Percentiles rank a stretch among this genome's conserved stretches.
Conservation (phyloP, 495 filamentous ascomycete genomes). For the Tuber calosporum region DNA sequence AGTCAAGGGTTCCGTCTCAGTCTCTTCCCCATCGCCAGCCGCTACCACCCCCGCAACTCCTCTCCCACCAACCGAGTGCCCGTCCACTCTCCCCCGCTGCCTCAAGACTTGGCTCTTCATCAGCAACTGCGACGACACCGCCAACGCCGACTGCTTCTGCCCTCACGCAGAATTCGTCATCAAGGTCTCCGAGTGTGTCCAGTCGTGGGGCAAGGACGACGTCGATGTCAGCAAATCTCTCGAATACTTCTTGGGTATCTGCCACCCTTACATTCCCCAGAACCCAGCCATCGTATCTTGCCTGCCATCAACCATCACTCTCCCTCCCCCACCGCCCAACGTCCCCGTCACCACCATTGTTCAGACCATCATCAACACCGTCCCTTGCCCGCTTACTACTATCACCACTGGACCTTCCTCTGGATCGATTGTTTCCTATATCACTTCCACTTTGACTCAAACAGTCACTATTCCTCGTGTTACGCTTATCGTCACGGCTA, state of each 20-base stretch:
- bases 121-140: constrained; percentile 73
- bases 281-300: constrained; percentile 83
- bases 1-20: constrained; percentile 14
- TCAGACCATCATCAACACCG: constrained; percentile 46
- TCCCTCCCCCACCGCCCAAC: constrained; percentile 48
- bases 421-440: constrained; percentile 51
- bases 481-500: constrained; percentile 27
- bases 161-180: constrained; percentile 65
- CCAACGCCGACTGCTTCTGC: constrained; percentile 80
- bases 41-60: constrained; percentile 31
- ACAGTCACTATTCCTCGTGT: constrained; percentile 32
- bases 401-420: constrained; percentile 52
- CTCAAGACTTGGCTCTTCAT: constrained; percentile 85
- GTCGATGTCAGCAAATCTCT: constrained; percentile 63
- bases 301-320: constrained; percentile 57
- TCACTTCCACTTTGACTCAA: constrained; percentile 11
- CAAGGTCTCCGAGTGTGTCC: constrained; percentile 74
- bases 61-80: constrained; percentile 49
- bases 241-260: constrained; percentile 85
- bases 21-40: constrained; percentile 14
- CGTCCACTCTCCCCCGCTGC: constrained; percentile 72
- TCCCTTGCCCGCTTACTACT: constrained; percentile 52
- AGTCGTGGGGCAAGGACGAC: constrained; percentile 62
- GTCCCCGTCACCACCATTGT: constrained; percentile 54
- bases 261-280: constrained; percentile 60